These are phyloP conservation scores for Cryoendolithus antarcticus DNA, from an alignment of 2,329 filamentous ascomycete genomes.

Conservation along the genomic window DNA sequence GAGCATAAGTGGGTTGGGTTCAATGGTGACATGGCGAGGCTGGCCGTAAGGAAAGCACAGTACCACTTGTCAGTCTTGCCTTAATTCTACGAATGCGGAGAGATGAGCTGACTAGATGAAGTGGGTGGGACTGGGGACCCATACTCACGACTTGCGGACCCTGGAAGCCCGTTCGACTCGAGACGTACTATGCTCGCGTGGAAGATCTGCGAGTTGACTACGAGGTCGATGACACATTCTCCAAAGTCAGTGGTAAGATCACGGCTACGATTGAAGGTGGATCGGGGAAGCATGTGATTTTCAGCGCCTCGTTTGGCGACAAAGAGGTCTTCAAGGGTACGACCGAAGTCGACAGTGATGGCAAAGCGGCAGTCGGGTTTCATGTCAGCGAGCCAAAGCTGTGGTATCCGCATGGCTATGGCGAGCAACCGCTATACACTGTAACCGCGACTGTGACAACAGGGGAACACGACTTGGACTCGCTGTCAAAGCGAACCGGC, in stretches of 20 bases:
- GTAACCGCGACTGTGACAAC: constrained; percentile 47
- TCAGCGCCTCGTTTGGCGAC: constrained; percentile 24
- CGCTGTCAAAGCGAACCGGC: constrained; percentile 50
- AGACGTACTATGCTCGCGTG: constrained; percentile 56
- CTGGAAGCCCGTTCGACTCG: constrained; percentile 62
- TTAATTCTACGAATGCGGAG: not conserved
- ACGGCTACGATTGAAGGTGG: constrained; percentile 36
- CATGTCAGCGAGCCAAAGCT: constrained; percentile 47
- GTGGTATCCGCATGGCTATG: constrained; percentile 71
- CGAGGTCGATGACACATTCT: constrained; percentile 46
- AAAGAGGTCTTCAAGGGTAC: constrained; percentile 27
- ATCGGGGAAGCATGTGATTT: constrained; percentile 24
- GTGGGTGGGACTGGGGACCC: constrained; percentile 40
- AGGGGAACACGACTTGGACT: constrained; percentile 40
- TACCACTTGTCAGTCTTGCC: constrained; percentile 27
- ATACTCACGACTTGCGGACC: constrained; percentile 37
- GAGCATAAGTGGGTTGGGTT: constrained; percentile 43
- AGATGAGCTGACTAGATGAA: constrained; percentile 10
- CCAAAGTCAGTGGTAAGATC: constrained; percentile 44
- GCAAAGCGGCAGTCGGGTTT: constrained; percentile 30
- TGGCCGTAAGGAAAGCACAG: constrained; percentile 41
- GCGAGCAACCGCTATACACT: constrained; percentile 60
- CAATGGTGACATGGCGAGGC: constrained; percentile 40
- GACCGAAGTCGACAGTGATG: constrained; percentile 23
- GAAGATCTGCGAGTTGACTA: constrained; percentile 53